phyloP scores from a whole-genome alignment of 2,329 filamentous ascomycete genomes.

The Sordariomycetes sp. region DNA sequence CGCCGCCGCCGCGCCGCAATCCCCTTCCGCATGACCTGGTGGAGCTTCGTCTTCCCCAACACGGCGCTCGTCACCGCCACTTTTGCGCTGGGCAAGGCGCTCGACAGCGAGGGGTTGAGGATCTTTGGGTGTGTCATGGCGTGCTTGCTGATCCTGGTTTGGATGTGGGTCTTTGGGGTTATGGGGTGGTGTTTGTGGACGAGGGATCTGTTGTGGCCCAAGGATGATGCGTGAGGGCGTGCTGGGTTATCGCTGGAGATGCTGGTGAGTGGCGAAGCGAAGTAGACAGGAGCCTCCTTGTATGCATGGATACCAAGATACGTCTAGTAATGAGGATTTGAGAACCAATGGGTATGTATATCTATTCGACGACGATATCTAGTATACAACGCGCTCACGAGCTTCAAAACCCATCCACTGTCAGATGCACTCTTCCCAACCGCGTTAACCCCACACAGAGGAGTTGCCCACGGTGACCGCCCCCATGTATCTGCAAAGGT shows the following conservation, averaged over 20 bases:
- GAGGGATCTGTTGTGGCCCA: constrained; percentile 26
- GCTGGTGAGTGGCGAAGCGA: background rate
- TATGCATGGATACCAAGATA: background rate
- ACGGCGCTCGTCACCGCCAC: constrained; percentile 66
- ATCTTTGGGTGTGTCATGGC: constrained; percentile 58
- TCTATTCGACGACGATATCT: background rate
- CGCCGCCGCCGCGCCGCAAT: constrained; percentile 37
- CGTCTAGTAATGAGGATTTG: background rate
- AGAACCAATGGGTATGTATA: background rate
- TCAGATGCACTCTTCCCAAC: no score
- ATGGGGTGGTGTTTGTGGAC: constrained; percentile 57
- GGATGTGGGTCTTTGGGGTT: constrained; percentile 52
- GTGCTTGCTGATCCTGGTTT: constrained; percentile 50
- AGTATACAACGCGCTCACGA: background rate
- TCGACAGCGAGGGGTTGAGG: constrained; percentile 44
- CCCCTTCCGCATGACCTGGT: constrained; percentile 77
- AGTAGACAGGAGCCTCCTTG: background rate
- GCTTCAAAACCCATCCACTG: background rate
- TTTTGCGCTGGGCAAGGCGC: constrained; percentile 52
- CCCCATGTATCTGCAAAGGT: background rate
- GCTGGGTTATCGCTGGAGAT: background rate
- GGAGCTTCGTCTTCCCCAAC: constrained; percentile 71
- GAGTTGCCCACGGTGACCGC: background rate
- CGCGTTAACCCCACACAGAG: no score
- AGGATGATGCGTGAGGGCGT: background rate